Base-by-base conservation (phyloP, 768 basidiomycete species). In the Mrakia gelida region DNA sequence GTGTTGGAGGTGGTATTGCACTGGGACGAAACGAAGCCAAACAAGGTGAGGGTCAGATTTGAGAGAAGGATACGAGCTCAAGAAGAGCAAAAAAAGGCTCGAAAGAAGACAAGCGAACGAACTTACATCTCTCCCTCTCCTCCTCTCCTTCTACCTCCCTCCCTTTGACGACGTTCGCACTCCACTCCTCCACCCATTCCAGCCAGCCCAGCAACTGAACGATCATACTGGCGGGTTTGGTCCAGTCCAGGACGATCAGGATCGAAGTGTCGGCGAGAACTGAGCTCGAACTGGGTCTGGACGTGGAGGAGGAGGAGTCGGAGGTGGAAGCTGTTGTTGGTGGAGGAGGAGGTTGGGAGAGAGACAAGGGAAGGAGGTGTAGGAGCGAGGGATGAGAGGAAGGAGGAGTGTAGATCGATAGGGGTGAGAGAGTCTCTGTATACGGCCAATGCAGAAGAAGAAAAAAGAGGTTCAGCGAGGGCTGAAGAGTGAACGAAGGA, bases 191-290 rank as follows among this genome's bases (percentile, higher is more conserved):
- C 9, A 97, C 87, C 92, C 94, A 95, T 67, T 83, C 85, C 68
- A 98, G 85, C 96, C 96, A 98, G 67, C 86, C 88, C 79, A 92
- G 86, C 15, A 99, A 85, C 81, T 98, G 92, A 21, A 91, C 89
- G 2, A 83, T 76, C 83, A 98, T 98, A 1, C 90, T 89, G 90
- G 93, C 95, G 0, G 96, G 96, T 80, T 89, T 89, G 81, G 94
- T 96, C 96, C 97, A 99, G 84, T 99, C 96, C 15, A 99, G 86
- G 0, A 91, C 89, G 81, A 98, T 92, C 82, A 97, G 85, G 65
- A 94, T 89, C 18, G 81, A 82, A 11, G 84, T 84, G 76, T 84
- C 83, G 81, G 84, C 43, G 59, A 59, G 62, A 3, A 73, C 72
- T 18, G 76, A 71, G 62, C 63, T 45, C 6, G 38, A 62, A 21